phyloP scores from a whole-genome alignment of 345 rosid genomes.

The Cardamine chenopodiifolia region DNA sequence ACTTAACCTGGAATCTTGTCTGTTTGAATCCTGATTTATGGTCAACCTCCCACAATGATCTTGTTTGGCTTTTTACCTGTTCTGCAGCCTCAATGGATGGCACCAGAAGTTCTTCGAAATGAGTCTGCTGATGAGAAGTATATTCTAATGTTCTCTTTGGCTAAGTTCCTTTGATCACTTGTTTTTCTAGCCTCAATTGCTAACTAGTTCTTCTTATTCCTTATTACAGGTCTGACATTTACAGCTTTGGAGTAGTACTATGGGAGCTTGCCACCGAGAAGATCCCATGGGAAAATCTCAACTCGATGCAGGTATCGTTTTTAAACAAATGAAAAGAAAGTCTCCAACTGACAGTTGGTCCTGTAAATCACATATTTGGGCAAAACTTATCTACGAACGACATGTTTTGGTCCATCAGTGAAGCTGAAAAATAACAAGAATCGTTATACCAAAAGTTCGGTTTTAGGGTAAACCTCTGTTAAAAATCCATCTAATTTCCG shows the following conservation, averaged over 20 bases:
- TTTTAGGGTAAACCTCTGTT: slow-evolving; percentile 8
- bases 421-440: not conserved
- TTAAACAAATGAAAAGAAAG: not conserved
- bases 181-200: slow-evolving; percentile 27
- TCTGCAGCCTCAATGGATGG: slow-evolving; percentile 99
- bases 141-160: slow-evolving; percentile 30
- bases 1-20: slow-evolving; percentile 25
- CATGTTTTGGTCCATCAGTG: not conserved
- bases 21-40: not conserved
- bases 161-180: not conserved
- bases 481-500: not conserved
- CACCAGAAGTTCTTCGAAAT: slow-evolving; percentile 93
- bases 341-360: not conserved
- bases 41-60: not conserved
- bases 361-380: not conserved
- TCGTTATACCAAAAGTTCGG: not conserved
- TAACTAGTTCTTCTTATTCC: slow-evolving; percentile 27
- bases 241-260: slow-evolving; percentile 87
- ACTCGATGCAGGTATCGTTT: slow-evolving; percentile 81
- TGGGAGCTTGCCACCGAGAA: slow-evolving; percentile 97
- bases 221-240: slow-evolving; percentile 74
- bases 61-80: not conserved
- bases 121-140: slow-evolving; percentile 97
- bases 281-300: slow-evolving; percentile 96
- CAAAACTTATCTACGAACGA: not conserved